phyloP scores from a whole-genome alignment of 768 basidiomycete species.

The Tubosaeta brunneosetosa region DNA sequence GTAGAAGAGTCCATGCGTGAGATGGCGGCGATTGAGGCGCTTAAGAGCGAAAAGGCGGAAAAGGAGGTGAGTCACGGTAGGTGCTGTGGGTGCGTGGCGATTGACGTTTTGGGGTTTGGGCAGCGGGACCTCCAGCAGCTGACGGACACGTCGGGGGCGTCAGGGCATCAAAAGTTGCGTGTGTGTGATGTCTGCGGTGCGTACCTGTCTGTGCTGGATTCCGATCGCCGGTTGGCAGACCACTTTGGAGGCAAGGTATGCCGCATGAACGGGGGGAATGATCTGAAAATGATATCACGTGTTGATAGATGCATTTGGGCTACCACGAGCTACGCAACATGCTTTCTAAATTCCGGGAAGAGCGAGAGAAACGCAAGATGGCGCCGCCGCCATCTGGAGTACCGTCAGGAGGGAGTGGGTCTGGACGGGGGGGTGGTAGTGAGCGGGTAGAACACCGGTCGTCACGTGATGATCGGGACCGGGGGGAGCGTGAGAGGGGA shows the following conservation, averaged over 20 bases:
- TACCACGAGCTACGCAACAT: constrained; percentile 98
- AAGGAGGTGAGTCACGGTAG: constrained; percentile 64
- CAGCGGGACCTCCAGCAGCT: constrained; percentile 92
- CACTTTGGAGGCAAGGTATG: constrained; percentile 99
- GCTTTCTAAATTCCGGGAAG: constrained; percentile 85
- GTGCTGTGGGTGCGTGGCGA: not conserved
- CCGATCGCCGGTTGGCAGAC: constrained; percentile 96
- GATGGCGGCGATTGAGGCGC: constrained; percentile 93
- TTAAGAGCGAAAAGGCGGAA: constrained; percentile 93
- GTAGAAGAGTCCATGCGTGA: constrained; percentile 99
- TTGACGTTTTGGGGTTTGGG: constrained; percentile 10
- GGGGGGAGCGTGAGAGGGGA: constrained; percentile 57
- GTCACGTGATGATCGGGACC: constrained; percentile 61
- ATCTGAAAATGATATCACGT: constrained; percentile 27
- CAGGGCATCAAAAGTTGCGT: constrained; percentile 98
- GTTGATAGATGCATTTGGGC: constrained; percentile 90
- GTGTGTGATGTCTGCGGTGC: constrained; percentile 99
- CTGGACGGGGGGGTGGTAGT: constrained; percentile 37
- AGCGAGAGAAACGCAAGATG: constrained; percentile 76
- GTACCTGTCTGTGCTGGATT: constrained; percentile 97
- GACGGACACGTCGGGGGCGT: constrained; percentile 97
- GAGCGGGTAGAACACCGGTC: constrained; percentile 52
- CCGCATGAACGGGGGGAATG: constrained; percentile 17
- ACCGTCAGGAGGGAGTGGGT: constrained; percentile 35
- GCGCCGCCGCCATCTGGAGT: constrained; percentile 40